Evolutionary conservation across 2,329 filamentous ascomycete species (phyloP).

Genomic region (Fonsecaea monophora): DNA sequence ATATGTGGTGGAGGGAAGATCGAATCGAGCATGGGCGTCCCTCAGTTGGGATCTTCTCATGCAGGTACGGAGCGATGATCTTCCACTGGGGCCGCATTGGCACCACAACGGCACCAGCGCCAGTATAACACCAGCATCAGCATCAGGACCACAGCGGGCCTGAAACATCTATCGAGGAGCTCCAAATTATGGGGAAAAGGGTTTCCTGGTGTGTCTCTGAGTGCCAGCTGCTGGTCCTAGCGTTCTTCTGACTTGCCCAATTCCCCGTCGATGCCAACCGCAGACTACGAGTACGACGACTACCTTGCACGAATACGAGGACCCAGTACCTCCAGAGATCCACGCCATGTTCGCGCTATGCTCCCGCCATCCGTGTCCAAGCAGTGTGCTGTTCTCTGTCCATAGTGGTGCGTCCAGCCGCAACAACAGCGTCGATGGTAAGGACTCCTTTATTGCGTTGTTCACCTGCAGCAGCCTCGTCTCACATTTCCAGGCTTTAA

Average conservation of each 20-base stretch:
- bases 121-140: neutral
- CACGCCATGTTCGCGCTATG: no score
- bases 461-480: neutral
- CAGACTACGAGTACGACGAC: no score
- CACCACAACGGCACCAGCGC: neutral
- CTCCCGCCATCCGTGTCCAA: no score
- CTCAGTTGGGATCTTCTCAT: constrained; percentile 8
- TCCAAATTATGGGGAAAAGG: neutral
- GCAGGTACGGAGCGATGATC: constrained; percentile 14
- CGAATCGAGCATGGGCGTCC: constrained; percentile 1
- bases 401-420: neutral
- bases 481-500: neutral
- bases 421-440: neutral
- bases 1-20: constrained; percentile 1
- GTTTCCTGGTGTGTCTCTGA: neutral
- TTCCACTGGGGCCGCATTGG: neutral
- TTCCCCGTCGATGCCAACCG: neutral
- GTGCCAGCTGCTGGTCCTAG: neutral
- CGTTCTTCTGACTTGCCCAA: neutral
- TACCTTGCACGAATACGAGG: no score
- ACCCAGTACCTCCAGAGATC: no score
- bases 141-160: constrained; percentile 1
- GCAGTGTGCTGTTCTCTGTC: neutral
- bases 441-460: neutral
- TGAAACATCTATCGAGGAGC: neutral